Conservation (phyloP, 1,139 yeast genomes). For the Debaryomycetaceae sp. region DNA sequence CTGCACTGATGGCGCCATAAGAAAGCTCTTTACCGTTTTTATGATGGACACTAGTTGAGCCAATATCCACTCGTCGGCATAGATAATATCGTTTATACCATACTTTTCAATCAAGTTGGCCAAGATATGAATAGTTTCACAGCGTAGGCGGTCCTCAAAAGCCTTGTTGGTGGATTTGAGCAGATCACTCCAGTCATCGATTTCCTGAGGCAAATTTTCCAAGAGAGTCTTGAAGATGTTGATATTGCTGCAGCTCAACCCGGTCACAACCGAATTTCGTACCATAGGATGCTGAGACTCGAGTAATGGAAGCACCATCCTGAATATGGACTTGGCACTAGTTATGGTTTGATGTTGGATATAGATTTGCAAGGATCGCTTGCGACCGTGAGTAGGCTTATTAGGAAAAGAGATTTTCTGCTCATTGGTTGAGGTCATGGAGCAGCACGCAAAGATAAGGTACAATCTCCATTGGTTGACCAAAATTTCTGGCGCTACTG, state of each 20-base stretch:
- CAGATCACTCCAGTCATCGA: slow-evolving; percentile 47
- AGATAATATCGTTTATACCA: slow-evolving; percentile 38
- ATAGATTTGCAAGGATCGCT: slow-evolving; percentile 64
- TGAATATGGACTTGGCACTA: slow-evolving; percentile 82
- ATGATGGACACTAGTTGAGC: slow-evolving; percentile 54
- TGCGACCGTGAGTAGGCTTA: slow-evolving; percentile 52
- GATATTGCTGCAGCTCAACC: slow-evolving; percentile 80
- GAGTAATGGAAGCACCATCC: slow-evolving; percentile 76
- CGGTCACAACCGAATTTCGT: slow-evolving; percentile 77
- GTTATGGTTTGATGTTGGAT: slow-evolving; percentile 88
- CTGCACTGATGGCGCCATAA: slow-evolving; percentile 52
- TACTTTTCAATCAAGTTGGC: slow-evolving; percentile 61
- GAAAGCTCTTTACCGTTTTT: slow-evolving; percentile 52
- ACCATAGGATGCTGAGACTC: slow-evolving; percentile 62
- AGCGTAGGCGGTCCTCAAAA: slow-evolving; percentile 43
- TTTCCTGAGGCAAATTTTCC: slow-evolving; percentile 61
- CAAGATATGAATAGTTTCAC: slow-evolving; percentile 71
- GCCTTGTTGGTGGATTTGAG: slow-evolving; percentile 19
- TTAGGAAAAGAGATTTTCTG: slow-evolving; percentile 61
- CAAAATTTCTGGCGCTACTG: slow-evolving; percentile 49
- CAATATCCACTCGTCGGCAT: slow-evolving; percentile 61
- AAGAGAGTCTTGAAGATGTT: slow-evolving; percentile 77
- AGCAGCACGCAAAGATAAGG: slow-evolving; percentile 83
- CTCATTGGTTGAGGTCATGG: slow-evolving; percentile 81
- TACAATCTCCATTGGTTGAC: slow-evolving; percentile 86